Evolutionary conservation across 768 basidiomycete species (phyloP).

Genomic region (Suillus fuscotomentosus): DNA sequence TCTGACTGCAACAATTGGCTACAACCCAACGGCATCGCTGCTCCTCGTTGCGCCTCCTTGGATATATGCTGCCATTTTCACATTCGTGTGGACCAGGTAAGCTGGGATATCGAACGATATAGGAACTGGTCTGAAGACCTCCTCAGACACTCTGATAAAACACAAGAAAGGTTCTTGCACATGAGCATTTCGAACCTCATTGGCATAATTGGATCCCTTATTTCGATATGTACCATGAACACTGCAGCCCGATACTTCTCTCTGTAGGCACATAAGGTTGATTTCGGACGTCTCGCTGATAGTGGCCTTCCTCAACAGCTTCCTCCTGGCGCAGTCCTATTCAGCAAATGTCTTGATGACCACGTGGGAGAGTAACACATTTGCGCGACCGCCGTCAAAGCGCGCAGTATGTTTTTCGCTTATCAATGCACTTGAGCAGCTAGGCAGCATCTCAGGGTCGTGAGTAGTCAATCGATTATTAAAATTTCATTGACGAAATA

Average conservation of each 20-base stretch:
- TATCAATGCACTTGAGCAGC: slow-evolving; percentile 77
- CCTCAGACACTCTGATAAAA: slow-evolving; percentile 64
- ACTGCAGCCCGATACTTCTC: slow-evolving; percentile 64
- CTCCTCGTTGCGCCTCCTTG: slow-evolving; percentile 79
- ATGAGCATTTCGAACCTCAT: slow-evolving; percentile 36
- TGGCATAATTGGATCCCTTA: slow-evolving; percentile 67
- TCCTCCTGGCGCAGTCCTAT: slow-evolving; percentile 74
- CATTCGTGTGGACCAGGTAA: slow-evolving; percentile 53
- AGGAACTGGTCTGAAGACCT: neutral
- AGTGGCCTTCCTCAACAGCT: slow-evolving; percentile 37
- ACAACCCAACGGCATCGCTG: slow-evolving; percentile 57
- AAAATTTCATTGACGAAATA: neutral
- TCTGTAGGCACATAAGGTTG: slow-evolving; percentile 39
- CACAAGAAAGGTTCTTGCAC: slow-evolving; percentile 56
- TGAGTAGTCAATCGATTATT: slow-evolving; percentile 38
- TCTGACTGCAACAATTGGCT: slow-evolving; percentile 69
- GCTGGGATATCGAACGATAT: neutral
- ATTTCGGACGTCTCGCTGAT: slow-evolving; percentile 7
- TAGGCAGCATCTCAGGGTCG: slow-evolving; percentile 83
- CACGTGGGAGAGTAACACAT: slow-evolving; percentile 51
- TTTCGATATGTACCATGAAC: slow-evolving; percentile 67
- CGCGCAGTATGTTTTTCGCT: slow-evolving; percentile 83
- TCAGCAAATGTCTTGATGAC: slow-evolving; percentile 65
- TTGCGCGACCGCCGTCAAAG: slow-evolving; percentile 80
- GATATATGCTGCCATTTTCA: slow-evolving; percentile 53